Conservation (phyloP, 805 yeast genomes). For the Millerago galiae region DNA sequence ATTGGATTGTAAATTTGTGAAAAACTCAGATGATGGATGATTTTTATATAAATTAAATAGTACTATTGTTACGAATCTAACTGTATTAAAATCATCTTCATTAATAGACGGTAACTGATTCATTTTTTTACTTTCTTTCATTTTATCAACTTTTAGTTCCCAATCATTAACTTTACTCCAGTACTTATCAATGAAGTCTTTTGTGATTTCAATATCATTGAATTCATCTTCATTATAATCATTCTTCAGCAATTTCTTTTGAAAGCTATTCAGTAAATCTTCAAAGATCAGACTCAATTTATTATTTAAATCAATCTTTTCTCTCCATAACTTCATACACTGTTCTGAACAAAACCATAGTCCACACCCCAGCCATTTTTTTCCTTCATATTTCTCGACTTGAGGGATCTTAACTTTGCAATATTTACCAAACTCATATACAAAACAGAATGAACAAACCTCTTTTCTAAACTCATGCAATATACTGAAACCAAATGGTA, state of each 20-base stretch:
- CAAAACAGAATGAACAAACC: slow-evolving; percentile 50
- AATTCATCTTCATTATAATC: slow-evolving; percentile 8
- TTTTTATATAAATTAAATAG: slow-evolving; percentile 27
- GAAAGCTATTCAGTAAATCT: slow-evolving; percentile 16
- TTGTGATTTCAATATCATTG: slow-evolving; percentile 9
- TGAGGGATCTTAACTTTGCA: slow-evolving; percentile 34
- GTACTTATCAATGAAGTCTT: slow-evolving; percentile 19
- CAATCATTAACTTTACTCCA: slow-evolving; percentile 37
- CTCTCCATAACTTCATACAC: slow-evolving; percentile 35
- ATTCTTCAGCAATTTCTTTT: slow-evolving; percentile 25
- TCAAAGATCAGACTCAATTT: slow-evolving; percentile 33
- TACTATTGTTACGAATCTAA: slow-evolving; percentile 39
- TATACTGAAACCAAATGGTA: slow-evolving; percentile 43
- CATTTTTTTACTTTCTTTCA: slow-evolving; percentile 32
- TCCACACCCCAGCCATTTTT: slow-evolving; percentile 31
- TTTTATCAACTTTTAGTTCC: slow-evolving; percentile 28
- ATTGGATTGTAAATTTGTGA: slow-evolving; percentile 43
- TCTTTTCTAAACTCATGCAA: slow-evolving; percentile 53
- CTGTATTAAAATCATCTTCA: slow-evolving; percentile 46
- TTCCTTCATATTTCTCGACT: slow-evolving; percentile 10
- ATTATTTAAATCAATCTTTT: slow-evolving; percentile 28
- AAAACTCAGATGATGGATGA: slow-evolving; percentile 19
- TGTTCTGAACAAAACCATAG: slow-evolving; percentile 47
- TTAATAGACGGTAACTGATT: slow-evolving; percentile 38
- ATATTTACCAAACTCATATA: slow-evolving; percentile 40